Evolutionary conservation across 345 rosid genomes (phyloP).

Genomic region (Balakata baccata): DNA sequence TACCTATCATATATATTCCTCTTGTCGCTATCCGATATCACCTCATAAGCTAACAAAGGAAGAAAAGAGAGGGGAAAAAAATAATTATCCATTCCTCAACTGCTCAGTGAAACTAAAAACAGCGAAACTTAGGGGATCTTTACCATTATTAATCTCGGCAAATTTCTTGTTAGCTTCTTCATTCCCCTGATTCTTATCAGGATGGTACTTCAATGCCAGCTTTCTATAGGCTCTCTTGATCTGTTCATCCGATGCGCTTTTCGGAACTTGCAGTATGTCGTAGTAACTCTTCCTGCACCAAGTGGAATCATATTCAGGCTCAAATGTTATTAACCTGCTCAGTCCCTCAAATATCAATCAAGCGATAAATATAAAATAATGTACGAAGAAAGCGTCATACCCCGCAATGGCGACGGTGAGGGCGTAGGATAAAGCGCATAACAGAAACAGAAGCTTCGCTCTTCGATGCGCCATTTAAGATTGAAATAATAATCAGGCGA

Average conservation of each 20-base stretch:
- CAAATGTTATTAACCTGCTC: background rate
- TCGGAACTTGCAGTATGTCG: conserved; percentile 85
- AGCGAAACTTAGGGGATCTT: background rate
- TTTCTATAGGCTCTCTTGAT: conserved; percentile 96
- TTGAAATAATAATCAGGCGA: conserved; percentile 28
- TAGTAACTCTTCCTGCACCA: conserved; percentile 83
- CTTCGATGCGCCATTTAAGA: conserved; percentile 52
- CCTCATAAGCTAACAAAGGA: conserved; percentile 74
- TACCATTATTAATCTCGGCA: conserved; percentile 91
- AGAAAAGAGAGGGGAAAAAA: background rate
- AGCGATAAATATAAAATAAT: background rate
- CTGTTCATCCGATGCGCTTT: conserved; percentile 92
- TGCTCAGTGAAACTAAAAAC: background rate
- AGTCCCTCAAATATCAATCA: background rate
- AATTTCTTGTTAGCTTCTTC: conserved; percentile 88
- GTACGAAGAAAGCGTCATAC: conserved; percentile 27
- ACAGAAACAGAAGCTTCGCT: conserved; percentile 40
- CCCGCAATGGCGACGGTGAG: conserved; percentile 49
- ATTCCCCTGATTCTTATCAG: conserved; percentile 93
- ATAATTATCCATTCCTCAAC: background rate
- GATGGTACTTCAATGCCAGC: conserved; percentile 96
- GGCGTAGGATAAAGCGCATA: conserved; percentile 51
- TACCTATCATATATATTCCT: conserved; percentile 75
- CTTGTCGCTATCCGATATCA: conserved; percentile 86
- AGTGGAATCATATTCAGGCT: background rate